Evolutionary conservation across 306 rosid genomes (phyloP), one percentile per base, ranked within the genome.

Genomic region (Trifolium dubium): DNA sequence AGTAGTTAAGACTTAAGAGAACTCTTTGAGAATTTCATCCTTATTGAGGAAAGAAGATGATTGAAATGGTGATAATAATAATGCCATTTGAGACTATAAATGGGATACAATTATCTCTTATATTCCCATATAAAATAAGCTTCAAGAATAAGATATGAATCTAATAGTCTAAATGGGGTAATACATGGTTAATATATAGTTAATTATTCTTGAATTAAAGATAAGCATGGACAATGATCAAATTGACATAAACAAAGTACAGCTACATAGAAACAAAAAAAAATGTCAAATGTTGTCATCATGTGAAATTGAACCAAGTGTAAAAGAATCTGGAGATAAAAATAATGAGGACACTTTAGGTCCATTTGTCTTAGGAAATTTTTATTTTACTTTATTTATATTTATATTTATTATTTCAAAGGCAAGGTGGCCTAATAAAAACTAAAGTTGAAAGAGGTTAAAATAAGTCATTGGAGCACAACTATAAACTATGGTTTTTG

Each of bases 231-330:
- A 80, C 81, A 79, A 75, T 81, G 68, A 75, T 40, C 29, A 40
- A 64, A 56, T 76, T 47, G 92, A 81, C 79, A 85, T 60, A 17
- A 85, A 73, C 92, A 76, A 87, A 69, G 95, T 64, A 64, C 50
- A 8, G 31, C 8, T 75, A 55, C 14, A 55, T 4, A 74, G 82
- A 78, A 85, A 67, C 70, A 79, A 71, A 80, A 71, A 80, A 43
- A 17, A 44, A 0, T 47, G 7, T 84, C 23, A 44, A 69, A 37
- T 63, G 69, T 76, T 77, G 92, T 84, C 89, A 47, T 44, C 64
- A 71, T 14, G 39, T 76, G 78, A 75, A 78, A 72, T 85, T 50
- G 49, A 68, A 77, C 12, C 23, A 73, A 80, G 62, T 68, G 81
- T 51, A 63, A 80, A 69, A 31, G 80, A 79, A 71, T 75, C 59